A percentile compares a stretch with the other conserved stretches of the same genome.
Conservation (phyloP, 2,329 filamentous ascomycete species). For the Emergomyces pasteurianus region DNA sequence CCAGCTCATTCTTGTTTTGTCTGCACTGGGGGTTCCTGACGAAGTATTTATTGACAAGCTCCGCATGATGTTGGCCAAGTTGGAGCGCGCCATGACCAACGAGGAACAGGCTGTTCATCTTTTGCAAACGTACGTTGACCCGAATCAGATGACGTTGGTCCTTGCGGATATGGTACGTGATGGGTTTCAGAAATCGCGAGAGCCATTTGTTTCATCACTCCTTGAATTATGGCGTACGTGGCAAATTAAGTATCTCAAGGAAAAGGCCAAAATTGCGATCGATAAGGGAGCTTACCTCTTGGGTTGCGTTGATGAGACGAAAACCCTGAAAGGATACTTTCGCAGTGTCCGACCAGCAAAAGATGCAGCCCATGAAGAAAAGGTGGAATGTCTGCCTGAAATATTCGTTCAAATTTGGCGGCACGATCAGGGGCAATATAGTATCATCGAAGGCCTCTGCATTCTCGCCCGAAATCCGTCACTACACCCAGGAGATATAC, state of each 20-base stretch:
- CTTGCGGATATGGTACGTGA: conserved; percentile 66
- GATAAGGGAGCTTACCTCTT: conserved; percentile 77
- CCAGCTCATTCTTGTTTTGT: conserved; percentile 79
- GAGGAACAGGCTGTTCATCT: conserved; percentile 52
- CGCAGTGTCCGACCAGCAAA: conserved; percentile 30
- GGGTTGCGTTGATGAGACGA: conserved; percentile 79
- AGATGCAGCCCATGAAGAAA: conserved; percentile 27
- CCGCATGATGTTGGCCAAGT: conserved; percentile 51
- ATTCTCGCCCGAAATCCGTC: conserved; percentile 86
- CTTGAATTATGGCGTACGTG: conserved; percentile 77
- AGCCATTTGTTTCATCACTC: conserved; percentile 73
- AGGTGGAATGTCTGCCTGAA: conserved; percentile 54
- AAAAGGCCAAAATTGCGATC: conserved; percentile 77
- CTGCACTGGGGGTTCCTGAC: conserved; percentile 59
- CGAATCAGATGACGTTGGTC: conserved; percentile 65
- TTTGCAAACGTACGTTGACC: conserved; percentile 66
- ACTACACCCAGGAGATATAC: conserved; percentile 81
- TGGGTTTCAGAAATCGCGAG: conserved; percentile 61
- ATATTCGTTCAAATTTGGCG: conserved; percentile 77
- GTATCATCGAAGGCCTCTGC: conserved; percentile 63
- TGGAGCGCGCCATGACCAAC: conserved; percentile 58
- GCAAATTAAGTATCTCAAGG: conserved; percentile 80
- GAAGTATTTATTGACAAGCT: conserved; percentile 57
- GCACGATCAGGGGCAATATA: conserved; percentile 43
- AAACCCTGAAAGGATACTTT: conserved; percentile 59